Conservation (phyloP, 2,329 filamentous ascomycete species). For the Cyclaneusma minus region DNA sequence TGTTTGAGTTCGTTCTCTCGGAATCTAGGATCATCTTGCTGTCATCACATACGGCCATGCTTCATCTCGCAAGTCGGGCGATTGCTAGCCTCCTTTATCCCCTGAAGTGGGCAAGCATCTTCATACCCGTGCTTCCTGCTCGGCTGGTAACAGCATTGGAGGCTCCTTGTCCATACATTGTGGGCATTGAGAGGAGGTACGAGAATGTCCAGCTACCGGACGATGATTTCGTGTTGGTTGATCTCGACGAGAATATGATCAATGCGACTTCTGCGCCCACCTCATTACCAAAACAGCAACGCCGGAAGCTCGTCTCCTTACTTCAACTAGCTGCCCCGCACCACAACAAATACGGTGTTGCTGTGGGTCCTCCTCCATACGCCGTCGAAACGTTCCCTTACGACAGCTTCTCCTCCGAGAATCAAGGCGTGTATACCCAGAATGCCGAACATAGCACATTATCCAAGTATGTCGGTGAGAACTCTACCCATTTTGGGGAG, state of each 20-base stretch:
- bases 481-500: conserved; percentile 74
- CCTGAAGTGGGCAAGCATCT: conserved; percentile 82
- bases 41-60: conserved; percentile 90
- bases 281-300: conserved; percentile 71
- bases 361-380: conserved; percentile 80
- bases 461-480: conserved; percentile 76
- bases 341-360: conserved; percentile 71
- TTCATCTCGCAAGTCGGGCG: conserved; percentile 84
- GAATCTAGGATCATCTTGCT: conserved; percentile 94
- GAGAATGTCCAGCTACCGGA: conserved; percentile 75
- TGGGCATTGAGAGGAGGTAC: conserved; percentile 87
- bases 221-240: conserved; percentile 89
- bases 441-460: conserved; percentile 56
- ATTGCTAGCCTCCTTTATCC: conserved; percentile 76
- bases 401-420: conserved; percentile 81
- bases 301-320: conserved; percentile 76
- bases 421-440: conserved; percentile 62
- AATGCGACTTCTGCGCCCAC: conserved; percentile 69
- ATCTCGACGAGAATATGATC: conserved; percentile 81
- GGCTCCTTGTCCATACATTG: conserved; percentile 91
- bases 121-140: conserved; percentile 82
- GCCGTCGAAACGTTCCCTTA: conserved; percentile 85
- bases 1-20: conserved; percentile 85
- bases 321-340: conserved; percentile 84
- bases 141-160: conserved; percentile 81